phyloP scores from a whole-genome alignment of 2,329 filamentous ascomycete genomes.

The Coniochaeta sp. region DNA sequence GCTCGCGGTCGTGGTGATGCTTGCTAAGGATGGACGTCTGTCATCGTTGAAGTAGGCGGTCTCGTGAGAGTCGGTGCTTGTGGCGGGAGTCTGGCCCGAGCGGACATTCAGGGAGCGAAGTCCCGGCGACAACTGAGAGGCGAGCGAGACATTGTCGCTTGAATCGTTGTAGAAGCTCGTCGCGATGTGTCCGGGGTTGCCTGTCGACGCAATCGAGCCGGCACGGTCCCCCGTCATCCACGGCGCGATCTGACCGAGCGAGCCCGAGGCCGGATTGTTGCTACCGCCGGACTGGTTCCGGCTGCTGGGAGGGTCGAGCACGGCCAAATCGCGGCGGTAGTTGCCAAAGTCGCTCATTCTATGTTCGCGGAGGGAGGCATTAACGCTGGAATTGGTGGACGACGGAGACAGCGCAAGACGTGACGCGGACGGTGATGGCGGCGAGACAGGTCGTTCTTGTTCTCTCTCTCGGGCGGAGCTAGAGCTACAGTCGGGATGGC shows the following conservation, averaged over 20 bases:
- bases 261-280: constrained; percentile 26
- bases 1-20: constrained; percentile 72
- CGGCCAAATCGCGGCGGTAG: constrained; percentile 65
- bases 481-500: constrained; percentile 3
- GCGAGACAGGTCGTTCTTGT: constrained; percentile 39
- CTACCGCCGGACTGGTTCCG: constrained; percentile 49
- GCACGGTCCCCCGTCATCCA: constrained; percentile 42
- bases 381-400: constrained; percentile 28
- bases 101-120: constrained; percentile 46
- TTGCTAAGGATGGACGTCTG: constrained; percentile 48
- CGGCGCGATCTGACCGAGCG: constrained; percentile 47
- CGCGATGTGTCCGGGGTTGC: constrained; percentile 24
- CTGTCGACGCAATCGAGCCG: constrained; percentile 21
- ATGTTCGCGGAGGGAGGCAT: constrained; percentile 46
- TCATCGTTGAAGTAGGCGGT: constrained; percentile 35
- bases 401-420: constrained; percentile 34
- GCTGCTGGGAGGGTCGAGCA: constrained; percentile 54
- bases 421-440: constrained; percentile 35
- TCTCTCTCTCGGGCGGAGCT: constrained; percentile 24
- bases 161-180: constrained; percentile 70
- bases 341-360: constrained; percentile 57
- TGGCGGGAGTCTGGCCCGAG: constrained; percentile 31
- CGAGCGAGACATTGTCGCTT: constrained; percentile 57
- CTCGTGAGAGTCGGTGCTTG: constrained; percentile 54
- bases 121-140: constrained; percentile 63